Evolutionary conservation across 306 rosid species (phyloP), one percentile per base, ranked within the genome.

Genomic region (Fragaria nilgerrensis): DNA sequence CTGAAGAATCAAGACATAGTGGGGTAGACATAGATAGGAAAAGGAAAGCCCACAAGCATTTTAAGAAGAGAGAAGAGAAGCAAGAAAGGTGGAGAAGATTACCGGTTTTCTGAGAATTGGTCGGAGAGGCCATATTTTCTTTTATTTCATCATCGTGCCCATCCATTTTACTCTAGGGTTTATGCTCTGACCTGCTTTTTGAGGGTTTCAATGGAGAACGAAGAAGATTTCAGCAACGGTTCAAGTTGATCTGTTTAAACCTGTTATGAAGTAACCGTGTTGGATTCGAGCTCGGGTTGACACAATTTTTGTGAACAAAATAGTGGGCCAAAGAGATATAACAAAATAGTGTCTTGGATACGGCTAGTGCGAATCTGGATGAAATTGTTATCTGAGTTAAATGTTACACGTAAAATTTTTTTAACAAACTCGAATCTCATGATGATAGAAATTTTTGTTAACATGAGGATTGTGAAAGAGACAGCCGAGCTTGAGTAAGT

Each of bases 71-170:
- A 41, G 32, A 68, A 9, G 22, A 27, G 16, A n/a, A 75, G 29
- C 45, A n/a, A 63, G 37, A 2, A 43, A 72, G 47, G 61, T 75
- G 75, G 52, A 7, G 56, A 52, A 22, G 36, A 47, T 62, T 86
- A 88, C 97, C 78, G 19, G 89, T 88, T 83, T 89, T 82, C 76
- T 90, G 88, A 75, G 96, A 90, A 85, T 78, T 83, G 80, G 89
- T 70, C 15, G 93, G 90, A 25, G 93, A 92, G 29, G 74, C 77
- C 49, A 56, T 59, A 27, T 29, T 68, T 27, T n/a, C 23, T 13
- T 27, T 66, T 53, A 68, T 73, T 75, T 56, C 82, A 41, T 75
- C 80, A 48, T 84, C 59, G 4, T 55, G 74, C 49, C 47, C 80
- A 32, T 81, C 91, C 88, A 82, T 86, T 17, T 79, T 44, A 20